phyloP scores from a whole-genome alignment of 768 basidiomycete genomes.

The Russula olivacea region DNA sequence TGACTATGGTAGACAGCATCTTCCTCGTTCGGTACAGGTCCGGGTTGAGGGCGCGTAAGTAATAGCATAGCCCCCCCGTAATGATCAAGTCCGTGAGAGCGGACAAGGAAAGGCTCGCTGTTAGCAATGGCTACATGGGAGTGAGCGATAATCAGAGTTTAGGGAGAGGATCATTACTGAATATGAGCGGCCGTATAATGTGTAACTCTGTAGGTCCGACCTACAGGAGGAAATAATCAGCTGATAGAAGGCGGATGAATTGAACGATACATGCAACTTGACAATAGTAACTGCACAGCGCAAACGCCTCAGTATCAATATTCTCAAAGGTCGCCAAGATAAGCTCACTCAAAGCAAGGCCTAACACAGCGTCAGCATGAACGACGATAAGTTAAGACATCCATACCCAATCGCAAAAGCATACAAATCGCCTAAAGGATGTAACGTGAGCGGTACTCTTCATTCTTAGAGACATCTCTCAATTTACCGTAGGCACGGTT shows the following conservation, averaged over 20 bases:
- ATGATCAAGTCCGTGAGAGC: conserved; percentile 16
- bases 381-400: background rate
- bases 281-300: background rate
- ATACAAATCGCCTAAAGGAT: background rate
- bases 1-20: conserved; percentile 17
- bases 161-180: background rate
- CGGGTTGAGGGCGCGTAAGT: conserved; percentile 17
- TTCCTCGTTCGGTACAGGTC: conserved; percentile 8
- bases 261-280: conserved; percentile 5
- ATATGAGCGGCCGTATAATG: background rate
- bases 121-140: conserved; percentile 3
- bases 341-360: conserved; percentile 5
- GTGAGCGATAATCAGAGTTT: background rate
- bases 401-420: conserved; percentile 1
- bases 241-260: background rate
- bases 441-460: background rate
- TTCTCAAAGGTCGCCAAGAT: background rate
- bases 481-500: conserved; percentile 9
- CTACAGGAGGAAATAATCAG: background rate
- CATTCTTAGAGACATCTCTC: background rate
- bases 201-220: background rate
- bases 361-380: background rate
- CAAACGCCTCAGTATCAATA: background rate
- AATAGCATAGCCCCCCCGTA: conserved; percentile 13
- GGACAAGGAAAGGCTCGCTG: conserved; percentile 12